Percentiles rank a stretch among this genome's conserved stretches.
These are phyloP conservation scores for Curvularia sp. DNA, from an alignment of 2,329 filamentous ascomycete genomes.

Conservation along the genomic window DNA sequence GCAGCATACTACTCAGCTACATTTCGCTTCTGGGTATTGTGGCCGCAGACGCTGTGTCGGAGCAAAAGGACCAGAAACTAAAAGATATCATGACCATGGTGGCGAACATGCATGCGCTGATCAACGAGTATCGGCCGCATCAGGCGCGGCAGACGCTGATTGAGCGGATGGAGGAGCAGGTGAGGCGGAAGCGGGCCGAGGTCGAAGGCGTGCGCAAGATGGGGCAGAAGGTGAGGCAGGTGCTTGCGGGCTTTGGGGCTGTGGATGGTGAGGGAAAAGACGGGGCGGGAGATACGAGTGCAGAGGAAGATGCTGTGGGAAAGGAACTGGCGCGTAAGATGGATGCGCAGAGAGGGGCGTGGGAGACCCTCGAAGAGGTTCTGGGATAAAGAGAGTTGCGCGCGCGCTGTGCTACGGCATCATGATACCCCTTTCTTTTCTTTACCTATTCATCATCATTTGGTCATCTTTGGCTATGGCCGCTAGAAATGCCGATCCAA, in stretches of 20 bases:
- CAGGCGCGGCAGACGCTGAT: conserved; percentile 90
- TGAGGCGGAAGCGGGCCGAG: conserved; percentile 75
- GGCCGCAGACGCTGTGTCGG: conserved; percentile 68
- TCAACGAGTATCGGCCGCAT: conserved; percentile 94
- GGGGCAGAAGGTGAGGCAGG: conserved; percentile 74
- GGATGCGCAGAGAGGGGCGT: conserved; percentile 45
- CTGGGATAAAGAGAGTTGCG: conserved; percentile 19
- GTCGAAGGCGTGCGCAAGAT: conserved; percentile 72
- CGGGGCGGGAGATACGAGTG: conserved; percentile 11
- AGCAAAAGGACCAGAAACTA: conserved; percentile 73
- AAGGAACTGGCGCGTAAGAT: conserved; percentile 26
- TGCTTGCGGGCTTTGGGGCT: conserved; percentile 71
- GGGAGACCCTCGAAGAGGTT: conserved; percentile 48
- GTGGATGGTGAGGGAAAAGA: conserved; percentile 14
- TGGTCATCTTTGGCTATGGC: neutral
- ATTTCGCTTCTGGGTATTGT: conserved; percentile 81
- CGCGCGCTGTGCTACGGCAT: neutral
- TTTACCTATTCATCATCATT: neutral
- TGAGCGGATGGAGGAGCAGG: conserved; percentile 82
- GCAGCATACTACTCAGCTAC: conserved; percentile 87
- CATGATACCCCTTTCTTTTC: neutral
- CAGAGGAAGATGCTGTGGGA: conserved; percentile 23
- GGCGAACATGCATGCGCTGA: conserved; percentile 88
- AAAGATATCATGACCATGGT: conserved; percentile 81
- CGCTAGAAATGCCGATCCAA: neutral